Evolutionary conservation across 1,284 basidiomycete species (phyloP).

Genomic region (Leccinum variabile): DNA sequence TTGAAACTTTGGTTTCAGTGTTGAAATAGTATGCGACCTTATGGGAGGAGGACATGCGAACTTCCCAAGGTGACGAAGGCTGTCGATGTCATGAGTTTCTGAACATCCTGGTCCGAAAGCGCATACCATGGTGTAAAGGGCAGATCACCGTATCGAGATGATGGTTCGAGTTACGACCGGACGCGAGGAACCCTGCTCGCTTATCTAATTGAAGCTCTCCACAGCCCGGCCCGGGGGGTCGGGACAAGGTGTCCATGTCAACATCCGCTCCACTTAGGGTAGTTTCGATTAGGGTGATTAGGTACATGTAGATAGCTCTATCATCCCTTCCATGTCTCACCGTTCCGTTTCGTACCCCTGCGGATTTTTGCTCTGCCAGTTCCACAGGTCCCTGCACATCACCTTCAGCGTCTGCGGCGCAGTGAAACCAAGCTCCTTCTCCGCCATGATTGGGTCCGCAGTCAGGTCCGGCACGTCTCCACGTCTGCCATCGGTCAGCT

Average conservation of each 20-base stretch:
- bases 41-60: slow-evolving; percentile 81
- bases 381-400: slow-evolving; percentile 94
- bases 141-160: slow-evolving; percentile 17
- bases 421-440: slow-evolving; percentile 93
- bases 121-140: slow-evolving; percentile 24
- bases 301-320: slow-evolving; percentile 14
- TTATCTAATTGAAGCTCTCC: slow-evolving; percentile 22
- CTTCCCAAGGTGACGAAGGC: slow-evolving; percentile 60
- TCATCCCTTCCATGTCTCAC: slow-evolving; percentile 6
- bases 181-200: background rate
- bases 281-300: slow-evolving; percentile 21
- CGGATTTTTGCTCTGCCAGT: slow-evolving; percentile 88
- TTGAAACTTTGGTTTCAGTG: slow-evolving; percentile 64
- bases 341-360: slow-evolving; percentile 54
- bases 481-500: slow-evolving; percentile 48
- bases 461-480: slow-evolving; percentile 98
- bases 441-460: slow-evolving; percentile 88
- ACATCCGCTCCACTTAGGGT: background rate
- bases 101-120: background rate
- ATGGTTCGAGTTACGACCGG: background rate
- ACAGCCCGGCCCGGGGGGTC: background rate
- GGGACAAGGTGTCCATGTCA: background rate
- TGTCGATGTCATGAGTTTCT: slow-evolving; percentile 20
- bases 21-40: slow-evolving; percentile 91
- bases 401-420: slow-evolving; percentile 79